Conservation (phyloP, 1,139 yeast genomes). For the Saccharomyces uvarum region DNA sequence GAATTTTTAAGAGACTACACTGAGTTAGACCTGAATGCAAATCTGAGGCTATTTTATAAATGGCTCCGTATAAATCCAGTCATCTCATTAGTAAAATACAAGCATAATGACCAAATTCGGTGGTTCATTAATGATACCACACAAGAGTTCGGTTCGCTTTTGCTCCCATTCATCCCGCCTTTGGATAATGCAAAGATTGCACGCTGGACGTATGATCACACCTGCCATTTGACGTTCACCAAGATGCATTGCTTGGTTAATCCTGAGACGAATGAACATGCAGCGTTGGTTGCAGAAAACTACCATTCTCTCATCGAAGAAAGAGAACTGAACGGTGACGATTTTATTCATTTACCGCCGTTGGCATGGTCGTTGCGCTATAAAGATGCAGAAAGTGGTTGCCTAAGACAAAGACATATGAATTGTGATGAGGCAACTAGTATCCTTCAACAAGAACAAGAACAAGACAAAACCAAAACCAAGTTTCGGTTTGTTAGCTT, state of each 20-base stretch:
- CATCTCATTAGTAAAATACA: constrained; percentile 12
- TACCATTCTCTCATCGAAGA: constrained; percentile 3
- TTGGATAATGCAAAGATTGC: background rate
- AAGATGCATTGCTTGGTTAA: background rate
- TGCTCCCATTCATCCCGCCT: constrained; percentile 11
- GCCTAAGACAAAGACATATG: background rate
- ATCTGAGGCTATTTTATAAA: constrained; percentile 16
- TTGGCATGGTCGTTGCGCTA: constrained; percentile 13
- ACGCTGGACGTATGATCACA: background rate
- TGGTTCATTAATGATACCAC: constrained; percentile 16
- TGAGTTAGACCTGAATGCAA: constrained; percentile 5
- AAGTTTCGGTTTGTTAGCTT: background rate
- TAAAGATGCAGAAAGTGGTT: constrained; percentile 3
- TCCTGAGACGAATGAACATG: background rate
- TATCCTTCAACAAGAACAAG: background rate
- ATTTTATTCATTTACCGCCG: constrained; percentile 14
- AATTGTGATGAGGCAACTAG: background rate
- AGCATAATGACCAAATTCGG: constrained; percentile 1
- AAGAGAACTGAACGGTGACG: constrained; percentile 9
- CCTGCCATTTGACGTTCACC: constrained; percentile 1
- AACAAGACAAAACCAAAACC: background rate
- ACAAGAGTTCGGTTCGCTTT: constrained; percentile 10
- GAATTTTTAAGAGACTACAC: constrained; percentile 15
- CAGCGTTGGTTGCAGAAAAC: constrained; percentile 2
- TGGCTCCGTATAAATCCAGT: constrained; percentile 22